Conservation (phyloP, 495 filamentous ascomycete genomes). For the Saxispiralis lemnorum region DNA sequence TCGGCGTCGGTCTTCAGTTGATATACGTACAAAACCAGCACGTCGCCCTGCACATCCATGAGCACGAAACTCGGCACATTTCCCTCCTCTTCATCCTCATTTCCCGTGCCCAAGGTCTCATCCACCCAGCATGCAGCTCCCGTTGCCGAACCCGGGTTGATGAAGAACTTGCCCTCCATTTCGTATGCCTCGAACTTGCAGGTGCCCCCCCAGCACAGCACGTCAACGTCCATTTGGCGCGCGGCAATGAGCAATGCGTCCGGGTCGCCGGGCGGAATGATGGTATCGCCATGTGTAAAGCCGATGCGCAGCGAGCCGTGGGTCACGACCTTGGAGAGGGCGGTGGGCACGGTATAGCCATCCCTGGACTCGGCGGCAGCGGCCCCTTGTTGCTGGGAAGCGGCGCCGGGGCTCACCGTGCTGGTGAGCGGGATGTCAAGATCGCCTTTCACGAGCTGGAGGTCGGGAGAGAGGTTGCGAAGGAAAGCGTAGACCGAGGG, state of each 20-base stretch:
- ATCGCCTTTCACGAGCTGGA: slow-evolving; percentile 87
- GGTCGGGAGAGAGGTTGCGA: slow-evolving; percentile 72
- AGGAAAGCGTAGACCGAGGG: slow-evolving; percentile 90
- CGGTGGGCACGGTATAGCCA: slow-evolving; percentile 81
- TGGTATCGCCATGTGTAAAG: slow-evolving; percentile 90
- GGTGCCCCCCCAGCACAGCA: slow-evolving; percentile 93
- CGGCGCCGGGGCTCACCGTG: neutral
- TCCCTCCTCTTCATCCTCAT: slow-evolving; percentile 58
- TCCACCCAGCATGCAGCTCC: slow-evolving; percentile 63
- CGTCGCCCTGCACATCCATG: slow-evolving; percentile 99
- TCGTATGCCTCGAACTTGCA: slow-evolving; percentile 96
- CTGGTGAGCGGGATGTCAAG: slow-evolving; percentile 48
- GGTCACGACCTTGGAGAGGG: slow-evolving; percentile 81
- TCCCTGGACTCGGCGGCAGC: slow-evolving; percentile 24
- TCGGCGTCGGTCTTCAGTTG: slow-evolving; percentile 79
- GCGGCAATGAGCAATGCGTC: slow-evolving; percentile 85
- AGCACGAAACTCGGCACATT: slow-evolving; percentile 89
- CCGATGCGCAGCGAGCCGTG: slow-evolving; percentile 88
- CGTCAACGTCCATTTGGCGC: slow-evolving; percentile 89
- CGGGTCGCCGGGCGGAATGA: slow-evolving; percentile 78
- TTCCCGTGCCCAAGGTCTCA: slow-evolving; percentile 43
- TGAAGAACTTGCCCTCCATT: slow-evolving; percentile 95
- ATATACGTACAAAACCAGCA: slow-evolving; percentile 92
- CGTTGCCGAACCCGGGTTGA: slow-evolving; percentile 91
- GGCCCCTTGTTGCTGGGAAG: neutral